Evolutionary conservation across 192 early-diverging fungal species (phyloP), one percentile per base, ranked within the genome.

Genomic region (Coemansia furcata): DNA sequence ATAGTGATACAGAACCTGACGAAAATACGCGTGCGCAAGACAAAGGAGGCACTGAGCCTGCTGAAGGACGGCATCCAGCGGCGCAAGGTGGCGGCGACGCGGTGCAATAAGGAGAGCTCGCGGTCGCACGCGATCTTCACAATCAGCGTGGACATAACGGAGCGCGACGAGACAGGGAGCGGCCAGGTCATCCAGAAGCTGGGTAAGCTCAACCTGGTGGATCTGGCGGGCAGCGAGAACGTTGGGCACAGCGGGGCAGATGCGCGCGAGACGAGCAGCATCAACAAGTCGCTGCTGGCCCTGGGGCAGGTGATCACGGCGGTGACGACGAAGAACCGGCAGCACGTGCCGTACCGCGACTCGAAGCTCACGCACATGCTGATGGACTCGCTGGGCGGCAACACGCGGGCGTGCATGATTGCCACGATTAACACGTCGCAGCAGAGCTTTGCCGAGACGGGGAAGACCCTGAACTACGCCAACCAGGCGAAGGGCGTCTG

Each of bases 141-240:
- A 2, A 87, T 99, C 23, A 95, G 90, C 4, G 90, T 95, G 9
- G 90, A 94, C 71, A 93, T 93, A 21, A 92, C 90, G 65, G 97
- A 99, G 74, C 60, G 72, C 6, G 74, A 75, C 6, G 65, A 68
- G 43, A 69, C 76, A 0, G 85, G 88, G 0, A 91, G 92, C 40
- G 93, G 94, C 30, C 92, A 97, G 65, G 93, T 94, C 42, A 71
- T 97, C 1, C 65, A 95, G n/a, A 95, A 94, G 79, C 85, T 95
- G 43, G 97, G 95, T 19, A 99, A 99, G 63, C 80, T 99, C 15
- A 96, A 98, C 71, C 83, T 99, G 23, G 97, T 99, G 0, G 97
- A 99, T 76, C 71, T 99, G 65, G 96, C 97, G 0, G 96, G 97
- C 6, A 93, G 91, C 40, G 96, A 99, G 63, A 95, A 96, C 70